A percentile compares a stretch with the other conserved stretches of the same genome.
These are phyloP conservation scores for Gossypium ekmanianum DNA, from an alignment of 345 rosid species.

Conservation along the genomic window DNA sequence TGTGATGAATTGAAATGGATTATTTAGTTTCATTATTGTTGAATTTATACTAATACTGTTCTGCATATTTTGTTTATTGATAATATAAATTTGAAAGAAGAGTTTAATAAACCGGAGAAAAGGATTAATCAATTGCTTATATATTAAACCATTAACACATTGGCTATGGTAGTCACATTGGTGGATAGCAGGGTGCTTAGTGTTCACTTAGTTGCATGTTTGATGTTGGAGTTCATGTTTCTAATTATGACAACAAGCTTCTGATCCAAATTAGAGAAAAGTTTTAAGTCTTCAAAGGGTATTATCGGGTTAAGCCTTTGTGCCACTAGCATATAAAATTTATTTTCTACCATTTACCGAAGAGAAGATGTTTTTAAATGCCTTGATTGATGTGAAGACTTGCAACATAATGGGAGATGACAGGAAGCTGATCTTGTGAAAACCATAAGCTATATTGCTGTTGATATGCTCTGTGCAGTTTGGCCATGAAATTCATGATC, in stretches of 20 bases:
- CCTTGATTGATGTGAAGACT: not conserved
- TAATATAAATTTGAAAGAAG: not conserved
- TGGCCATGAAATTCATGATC: slow-evolving; percentile 1
- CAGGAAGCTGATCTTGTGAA: slow-evolving; percentile 1
- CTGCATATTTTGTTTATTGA: not conserved
- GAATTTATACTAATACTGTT: not conserved
- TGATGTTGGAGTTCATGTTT: slow-evolving; percentile 5
- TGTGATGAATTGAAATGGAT: not conserved
- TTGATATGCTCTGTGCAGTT: not conserved
- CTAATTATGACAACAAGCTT: not conserved
- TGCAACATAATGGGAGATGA: not conserved
- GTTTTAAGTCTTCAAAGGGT: not conserved
- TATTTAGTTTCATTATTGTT: not conserved
- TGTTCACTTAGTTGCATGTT: not conserved
- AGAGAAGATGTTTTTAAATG: not conserved
- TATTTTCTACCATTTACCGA: not conserved
- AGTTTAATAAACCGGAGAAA: not conserved
- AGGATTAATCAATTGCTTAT: not conserved
- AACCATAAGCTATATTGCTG: not conserved
- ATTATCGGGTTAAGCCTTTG: not conserved
- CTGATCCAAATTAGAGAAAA: not conserved
- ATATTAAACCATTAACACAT: not conserved
- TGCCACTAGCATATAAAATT: not conserved
- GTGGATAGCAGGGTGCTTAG: not conserved
- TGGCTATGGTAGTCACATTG: not conserved